Percentiles rank a stretch among this genome's conserved stretches.
Conservation (phyloP, 2,329 filamentous ascomycete genomes). For the Hypoxylon sp. region DNA sequence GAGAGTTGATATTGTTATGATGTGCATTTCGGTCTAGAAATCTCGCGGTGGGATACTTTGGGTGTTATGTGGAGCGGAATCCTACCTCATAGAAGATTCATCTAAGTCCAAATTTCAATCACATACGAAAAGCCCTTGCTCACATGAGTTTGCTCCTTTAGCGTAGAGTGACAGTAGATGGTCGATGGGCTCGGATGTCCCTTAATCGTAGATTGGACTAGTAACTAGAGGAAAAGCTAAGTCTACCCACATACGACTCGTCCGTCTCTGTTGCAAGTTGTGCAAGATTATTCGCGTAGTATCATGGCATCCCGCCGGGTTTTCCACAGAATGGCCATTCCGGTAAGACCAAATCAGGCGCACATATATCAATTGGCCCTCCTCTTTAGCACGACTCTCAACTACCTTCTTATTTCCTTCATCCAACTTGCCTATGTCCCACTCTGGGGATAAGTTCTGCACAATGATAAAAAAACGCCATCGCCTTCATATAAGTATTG, state of each 20-base stretch:
- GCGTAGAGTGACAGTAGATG: slow-evolving; percentile 15
- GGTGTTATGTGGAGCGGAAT: slow-evolving; percentile 8
- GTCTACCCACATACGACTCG: slow-evolving; percentile 1
- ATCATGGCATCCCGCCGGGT: slow-evolving; percentile 12
- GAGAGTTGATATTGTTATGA: slow-evolving; percentile 14
- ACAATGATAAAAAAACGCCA: too few species aligned
- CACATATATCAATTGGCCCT: background rate
- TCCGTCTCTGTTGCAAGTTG: slow-evolving; percentile 24
- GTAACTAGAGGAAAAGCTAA: slow-evolving; percentile 15
- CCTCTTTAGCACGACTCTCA: too few species aligned
- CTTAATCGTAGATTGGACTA: slow-evolving; percentile 25
- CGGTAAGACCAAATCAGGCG: slow-evolving; percentile 5
- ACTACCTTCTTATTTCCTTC: too few species aligned
- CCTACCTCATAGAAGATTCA: slow-evolving; percentile 3
- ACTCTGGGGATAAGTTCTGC: too few species aligned
- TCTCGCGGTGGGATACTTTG: background rate
- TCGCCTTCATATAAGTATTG: too few species aligned
- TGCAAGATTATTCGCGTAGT: slow-evolving; percentile 9
- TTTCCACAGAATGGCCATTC: background rate
- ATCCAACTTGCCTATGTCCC: too few species aligned
- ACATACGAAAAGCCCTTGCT: slow-evolving; percentile 9
- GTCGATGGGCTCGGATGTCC: slow-evolving; percentile 26
- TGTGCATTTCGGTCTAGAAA: slow-evolving; percentile 12
- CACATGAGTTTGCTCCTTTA: background rate
- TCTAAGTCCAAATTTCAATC: slow-evolving; percentile 14